phyloP scores from a whole-genome alignment of 305 asterid genomes.

The Rubia balearica region DNA sequence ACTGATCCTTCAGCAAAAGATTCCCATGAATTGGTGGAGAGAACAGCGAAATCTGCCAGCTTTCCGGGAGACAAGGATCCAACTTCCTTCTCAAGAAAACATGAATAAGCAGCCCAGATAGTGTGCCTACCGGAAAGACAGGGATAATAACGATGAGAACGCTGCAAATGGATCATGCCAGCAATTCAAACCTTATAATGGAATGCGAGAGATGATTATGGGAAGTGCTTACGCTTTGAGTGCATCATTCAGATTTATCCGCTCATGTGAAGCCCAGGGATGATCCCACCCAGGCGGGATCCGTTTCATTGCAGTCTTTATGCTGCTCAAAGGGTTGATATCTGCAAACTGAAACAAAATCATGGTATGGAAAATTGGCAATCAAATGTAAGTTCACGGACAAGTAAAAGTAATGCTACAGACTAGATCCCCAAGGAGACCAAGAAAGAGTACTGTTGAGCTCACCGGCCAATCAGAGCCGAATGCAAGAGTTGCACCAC shows the following conservation, averaged over 20 bases:
- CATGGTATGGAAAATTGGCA: background rate
- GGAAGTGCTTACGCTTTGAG: slow-evolving; percentile 52
- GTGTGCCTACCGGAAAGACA: slow-evolving; percentile 47
- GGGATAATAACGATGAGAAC: background rate
- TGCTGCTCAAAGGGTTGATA: slow-evolving; percentile 76
- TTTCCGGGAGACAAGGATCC: slow-evolving; percentile 83
- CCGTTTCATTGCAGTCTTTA: slow-evolving; percentile 65
- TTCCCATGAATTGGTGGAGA: slow-evolving; percentile 67
- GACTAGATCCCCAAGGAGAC: background rate
- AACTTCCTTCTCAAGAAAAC: slow-evolving; percentile 75
- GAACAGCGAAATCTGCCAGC: slow-evolving; percentile 80
- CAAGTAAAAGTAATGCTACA: background rate
- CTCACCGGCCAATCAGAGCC: slow-evolving; percentile 99
- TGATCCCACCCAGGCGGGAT: slow-evolving; percentile 64
- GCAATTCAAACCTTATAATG: background rate
- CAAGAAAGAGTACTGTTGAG: background rate
- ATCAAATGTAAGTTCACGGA: background rate
- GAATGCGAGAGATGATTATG: background rate
- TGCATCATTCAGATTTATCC: slow-evolving; percentile 59
- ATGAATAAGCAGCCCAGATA: slow-evolving; percentile 74
- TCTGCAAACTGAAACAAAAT: slow-evolving; percentile 59
- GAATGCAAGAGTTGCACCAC: slow-evolving; percentile 60
- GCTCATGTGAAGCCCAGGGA: slow-evolving; percentile 74
- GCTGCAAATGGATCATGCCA: background rate
- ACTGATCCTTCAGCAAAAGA: slow-evolving; percentile 40